A percentile compares a stretch with the other conserved stretches of the same genome.
phyloP scores from a whole-genome alignment of 2,329 filamentous ascomycete genomes.

The Gliomastix tumulicola region DNA sequence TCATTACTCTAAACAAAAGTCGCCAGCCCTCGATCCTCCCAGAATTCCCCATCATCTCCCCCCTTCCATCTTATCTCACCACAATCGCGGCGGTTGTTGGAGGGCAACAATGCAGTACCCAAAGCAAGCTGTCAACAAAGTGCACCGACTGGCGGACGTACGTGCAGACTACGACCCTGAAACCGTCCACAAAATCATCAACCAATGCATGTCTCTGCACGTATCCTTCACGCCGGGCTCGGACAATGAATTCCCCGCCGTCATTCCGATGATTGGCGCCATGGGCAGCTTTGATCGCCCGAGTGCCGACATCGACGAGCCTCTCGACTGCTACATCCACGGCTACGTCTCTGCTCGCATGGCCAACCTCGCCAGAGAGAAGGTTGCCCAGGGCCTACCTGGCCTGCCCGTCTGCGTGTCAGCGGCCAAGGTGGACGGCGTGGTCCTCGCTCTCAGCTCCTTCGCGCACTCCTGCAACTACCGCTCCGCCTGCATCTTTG shows the following conservation, averaged over 20 bases:
- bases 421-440: constrained; percentile 69
- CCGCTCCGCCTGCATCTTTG: constrained; percentile 72
- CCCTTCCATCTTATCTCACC: too few species aligned
- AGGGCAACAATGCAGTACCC: too few species aligned
- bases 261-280: constrained; percentile 80
- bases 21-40: too few species aligned
- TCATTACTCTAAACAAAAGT: too few species aligned
- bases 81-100: too few species aligned
- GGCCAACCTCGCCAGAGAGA: constrained; percentile 51
- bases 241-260: constrained; percentile 61
- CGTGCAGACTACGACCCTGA: constrained; percentile 62
- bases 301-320: constrained; percentile 52
- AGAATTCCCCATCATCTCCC: too few species aligned
- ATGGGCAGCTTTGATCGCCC: constrained; percentile 66
- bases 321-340: constrained; percentile 73
- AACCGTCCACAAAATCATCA: constrained; percentile 70
- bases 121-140: not conserved
- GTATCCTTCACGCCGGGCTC: constrained; percentile 64
- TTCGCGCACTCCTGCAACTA: constrained; percentile 84
- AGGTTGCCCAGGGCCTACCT: constrained; percentile 1
- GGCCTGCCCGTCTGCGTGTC: constrained; percentile 67
- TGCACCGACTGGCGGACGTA: not conserved
- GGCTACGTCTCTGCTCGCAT: constrained; percentile 77
- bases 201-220: constrained; percentile 65
- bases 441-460: constrained; percentile 73